A percentile compares a stretch with the other conserved stretches of the same genome.
Evolutionary conservation across 495 filamentous ascomycete genomes (phyloP).

Genomic region (Penicillium arizonense): DNA sequence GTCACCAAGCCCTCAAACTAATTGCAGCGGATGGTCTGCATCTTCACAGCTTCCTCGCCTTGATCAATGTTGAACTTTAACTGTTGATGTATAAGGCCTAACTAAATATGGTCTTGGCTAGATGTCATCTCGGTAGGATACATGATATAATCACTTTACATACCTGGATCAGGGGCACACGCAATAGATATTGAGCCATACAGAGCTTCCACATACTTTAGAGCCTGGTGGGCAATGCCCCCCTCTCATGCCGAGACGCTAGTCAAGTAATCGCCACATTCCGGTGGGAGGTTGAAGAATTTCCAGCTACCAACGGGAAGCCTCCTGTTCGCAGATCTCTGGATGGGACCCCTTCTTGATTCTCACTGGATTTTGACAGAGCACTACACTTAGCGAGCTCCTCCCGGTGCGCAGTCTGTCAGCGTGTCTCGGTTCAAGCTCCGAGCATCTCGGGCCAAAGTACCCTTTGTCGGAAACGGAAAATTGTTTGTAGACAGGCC

Average conservation of each 20-base stretch:
- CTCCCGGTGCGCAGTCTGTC: background rate
- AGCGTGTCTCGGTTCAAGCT: background rate
- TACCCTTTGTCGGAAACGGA: conserved; percentile 4
- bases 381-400: background rate
- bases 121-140: no score
- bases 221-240: background rate
- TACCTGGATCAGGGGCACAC: no score
- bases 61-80: no score
- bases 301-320: conserved; percentile 12
- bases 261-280: conserved; percentile 12
- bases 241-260: background rate
- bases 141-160: no score
- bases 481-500: background rate
- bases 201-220: no score
- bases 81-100: no score
- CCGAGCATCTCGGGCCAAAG: background rate
- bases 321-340: background rate
- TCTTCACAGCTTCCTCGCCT: no score
- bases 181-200: no score
- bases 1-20: no score
- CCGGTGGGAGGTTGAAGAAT: conserved; percentile 3
- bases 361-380: background rate
- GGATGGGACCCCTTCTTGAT: conserved; percentile 1
- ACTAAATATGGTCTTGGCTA: no score
- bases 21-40: no score